Conservation (phyloP, 2,329 filamentous ascomycete species). For the Colletotrichum sp. region DNA sequence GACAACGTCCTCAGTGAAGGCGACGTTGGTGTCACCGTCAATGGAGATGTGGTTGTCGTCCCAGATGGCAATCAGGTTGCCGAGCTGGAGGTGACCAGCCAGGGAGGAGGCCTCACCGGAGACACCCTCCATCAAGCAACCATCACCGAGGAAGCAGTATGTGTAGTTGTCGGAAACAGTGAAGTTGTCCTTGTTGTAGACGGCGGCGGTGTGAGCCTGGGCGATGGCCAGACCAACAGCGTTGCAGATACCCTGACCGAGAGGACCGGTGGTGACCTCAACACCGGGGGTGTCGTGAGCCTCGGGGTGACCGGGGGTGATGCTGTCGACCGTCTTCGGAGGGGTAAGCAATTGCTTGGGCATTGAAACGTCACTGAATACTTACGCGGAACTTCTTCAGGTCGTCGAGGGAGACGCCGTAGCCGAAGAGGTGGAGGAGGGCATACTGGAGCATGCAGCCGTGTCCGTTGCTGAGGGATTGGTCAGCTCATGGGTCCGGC, state of each 20-base stretch:
- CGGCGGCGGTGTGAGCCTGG: slow-evolving; percentile 86
- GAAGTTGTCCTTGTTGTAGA: slow-evolving; percentile 97
- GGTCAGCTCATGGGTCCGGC: background rate
- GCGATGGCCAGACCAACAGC: slow-evolving; percentile 98
- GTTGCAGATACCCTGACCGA: slow-evolving; percentile 96
- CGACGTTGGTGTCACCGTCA: slow-evolving; percentile 93
- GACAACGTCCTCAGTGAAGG: slow-evolving; percentile 95
- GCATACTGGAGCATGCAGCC: slow-evolving; percentile 99
- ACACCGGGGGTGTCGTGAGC: slow-evolving; percentile 94
- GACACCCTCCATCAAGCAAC: slow-evolving; percentile 98
- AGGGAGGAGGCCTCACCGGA: slow-evolving; percentile 90
- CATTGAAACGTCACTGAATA: slow-evolving; percentile 24
- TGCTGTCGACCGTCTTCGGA: slow-evolving; percentile 63
- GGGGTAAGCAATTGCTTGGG: background rate
- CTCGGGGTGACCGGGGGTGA: slow-evolving; percentile 96
- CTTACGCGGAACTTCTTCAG: slow-evolving; percentile 95
- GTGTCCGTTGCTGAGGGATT: slow-evolving; percentile 81
- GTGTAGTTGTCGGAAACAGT: slow-evolving; percentile 96
- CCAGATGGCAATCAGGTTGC: slow-evolving; percentile 96
- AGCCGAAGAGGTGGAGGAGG: slow-evolving; percentile 95
- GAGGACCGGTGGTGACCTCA: slow-evolving; percentile 97
- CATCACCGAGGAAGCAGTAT: slow-evolving; percentile 95
- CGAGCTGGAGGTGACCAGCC: slow-evolving; percentile 95
- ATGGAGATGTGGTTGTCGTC: slow-evolving; percentile 98
- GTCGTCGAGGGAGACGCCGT: slow-evolving; percentile 84